Base-by-base conservation (phyloP, 345 rosid species). In the Citrus reticulata region DNA sequence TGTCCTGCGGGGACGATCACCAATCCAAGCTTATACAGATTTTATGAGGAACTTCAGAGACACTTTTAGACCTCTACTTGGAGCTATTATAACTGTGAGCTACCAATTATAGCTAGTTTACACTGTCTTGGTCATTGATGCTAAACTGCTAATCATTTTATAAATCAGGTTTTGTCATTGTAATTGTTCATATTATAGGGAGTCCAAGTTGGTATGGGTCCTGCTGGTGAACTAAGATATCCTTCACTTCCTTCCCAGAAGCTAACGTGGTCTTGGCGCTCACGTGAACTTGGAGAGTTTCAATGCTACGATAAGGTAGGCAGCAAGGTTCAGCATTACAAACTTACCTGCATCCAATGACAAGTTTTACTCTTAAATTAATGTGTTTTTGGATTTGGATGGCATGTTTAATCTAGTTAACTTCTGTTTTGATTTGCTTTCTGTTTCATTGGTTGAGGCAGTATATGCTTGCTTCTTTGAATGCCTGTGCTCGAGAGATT, bases 171-270 rank as follows among this genome's bases (percentile, higher is more conserved):
- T 72, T 70, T 24, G 30, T 16, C 32, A 24, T 35, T 63, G 51
- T 27, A 59, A 61, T 46, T 65, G 24, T 29, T 79, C 25, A 17
- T 29, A 54, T 49, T 75, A 37, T 58, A 89, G 90, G 92, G 87
- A 76, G 76, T 89, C 66, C 90, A 87, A 81, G 84, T 89, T 20
- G 90, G 92, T 70, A 87, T 89, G 89, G 90, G 92, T 73, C 90
- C 92, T 77, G 85, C 84, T 71, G 92, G 92, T 78, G 92, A 89
- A 74, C 75, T 89, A 59, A 83, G 87, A 76, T 89, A 89, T 79
- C 90, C 92, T 80, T 87, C 83, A 20, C 83, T 81, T 68, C 87
- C 90, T 67, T 79, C 87, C 58, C 68, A 81, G 46, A 84, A 84
- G 82, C 84, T 84, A 55, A 39, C 67, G 61, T 71, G 86, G 84